Base-by-base conservation (phyloP, 768 basidiomycete species). In the Pisolithus orientalis region DNA sequence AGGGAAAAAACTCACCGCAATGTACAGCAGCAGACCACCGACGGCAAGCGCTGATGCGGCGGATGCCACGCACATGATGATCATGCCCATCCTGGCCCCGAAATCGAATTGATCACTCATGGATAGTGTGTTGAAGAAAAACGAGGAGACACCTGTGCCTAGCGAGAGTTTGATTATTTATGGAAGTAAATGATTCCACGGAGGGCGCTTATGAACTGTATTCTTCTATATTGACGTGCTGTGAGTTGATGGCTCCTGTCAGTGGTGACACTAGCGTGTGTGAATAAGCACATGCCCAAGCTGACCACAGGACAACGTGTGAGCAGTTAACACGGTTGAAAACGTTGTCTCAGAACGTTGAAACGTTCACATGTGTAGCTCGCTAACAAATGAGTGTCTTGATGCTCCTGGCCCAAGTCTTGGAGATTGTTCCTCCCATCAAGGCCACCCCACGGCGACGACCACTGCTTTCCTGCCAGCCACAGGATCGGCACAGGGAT, bases 1-100 rank as follows among this genome's bases (percentile, higher is more conserved):
- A 8, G 6, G n/a, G 14, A 17, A 52, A 68, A 70, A 13, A 54
- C 21, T 21, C 21, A 21, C 21, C 21, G 21, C 21, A 21, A 21
- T 21, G 21, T 21, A 21, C 21, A 21, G 34, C 44, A 70, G 56
- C 42, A 69, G 44, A 37, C 45, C 44, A 21, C 59, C 39, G 29
- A 70, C 67, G n/a, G 68, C 60, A 21, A 65, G 39, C 6, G 62
- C 62, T 4, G 69, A 70, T 17, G 68, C 51, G 45, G 56, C 50
- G 11, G 68, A 68, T 16, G 61, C 48, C 53, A 67, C 58, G 37
- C 67, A 62, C 28, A 67, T 62, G 55, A 70, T 64, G 21, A 63
- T 54, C 37, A 70, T 45, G 21, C 69, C 69, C 16, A 70, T 48
- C 46, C 68, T 62, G 17, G 52, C 57, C 8, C 58, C 54, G 53